Evolutionary conservation across 805 yeast species (phyloP).

Genomic region (Candida maesae): DNA sequence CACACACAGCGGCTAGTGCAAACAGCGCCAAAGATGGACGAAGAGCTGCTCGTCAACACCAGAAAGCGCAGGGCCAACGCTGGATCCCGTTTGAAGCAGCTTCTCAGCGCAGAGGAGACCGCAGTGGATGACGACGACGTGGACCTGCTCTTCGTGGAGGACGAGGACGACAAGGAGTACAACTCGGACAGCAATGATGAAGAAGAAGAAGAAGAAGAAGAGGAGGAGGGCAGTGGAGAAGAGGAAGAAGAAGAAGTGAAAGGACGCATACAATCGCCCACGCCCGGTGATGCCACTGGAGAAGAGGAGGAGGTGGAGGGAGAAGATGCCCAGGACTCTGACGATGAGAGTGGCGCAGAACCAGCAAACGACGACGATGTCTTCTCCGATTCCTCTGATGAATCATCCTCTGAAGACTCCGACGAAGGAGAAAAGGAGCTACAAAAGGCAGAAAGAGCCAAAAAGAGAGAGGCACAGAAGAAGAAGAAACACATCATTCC

Average conservation of each 20-base stretch:
- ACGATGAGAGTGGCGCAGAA: slow-evolving; percentile 31
- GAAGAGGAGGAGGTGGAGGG: slow-evolving; percentile 9
- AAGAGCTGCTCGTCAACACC: slow-evolving; percentile 64
- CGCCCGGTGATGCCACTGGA: slow-evolving; percentile 10
- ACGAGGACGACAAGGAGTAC: slow-evolving; percentile 52
- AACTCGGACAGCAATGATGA: slow-evolving; percentile 30
- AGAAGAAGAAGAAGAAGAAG: slow-evolving; percentile 30
- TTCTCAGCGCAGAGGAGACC: slow-evolving; percentile 64
- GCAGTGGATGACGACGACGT: slow-evolving; percentile 63
- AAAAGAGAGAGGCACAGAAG: slow-evolving; percentile 29
- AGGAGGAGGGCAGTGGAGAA: slow-evolving; percentile 27
- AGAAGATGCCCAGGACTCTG: slow-evolving; percentile 28
- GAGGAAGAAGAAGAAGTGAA: slow-evolving; percentile 28
- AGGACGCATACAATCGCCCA: slow-evolving; percentile 18
- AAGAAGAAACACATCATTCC: slow-evolving; percentile 31
- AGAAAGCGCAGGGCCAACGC: slow-evolving; percentile 83
- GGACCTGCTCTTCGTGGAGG: slow-evolving; percentile 63
- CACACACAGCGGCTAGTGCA: too few species aligned
- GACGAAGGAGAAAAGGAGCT: slow-evolving; percentile 69
- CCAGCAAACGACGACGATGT: slow-evolving; percentile 30
- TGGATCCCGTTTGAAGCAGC: slow-evolving; percentile 73
- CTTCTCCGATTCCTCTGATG: slow-evolving; percentile 50
- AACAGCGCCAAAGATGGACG: slow-evolving; percentile 8
- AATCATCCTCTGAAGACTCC: slow-evolving; percentile 49
- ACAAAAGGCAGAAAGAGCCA: slow-evolving; percentile 38